These are phyloP conservation scores for Teratosphaeria epicoccoides DNA, from an alignment of 2,329 filamentous ascomycete species.

Conservation along the genomic window DNA sequence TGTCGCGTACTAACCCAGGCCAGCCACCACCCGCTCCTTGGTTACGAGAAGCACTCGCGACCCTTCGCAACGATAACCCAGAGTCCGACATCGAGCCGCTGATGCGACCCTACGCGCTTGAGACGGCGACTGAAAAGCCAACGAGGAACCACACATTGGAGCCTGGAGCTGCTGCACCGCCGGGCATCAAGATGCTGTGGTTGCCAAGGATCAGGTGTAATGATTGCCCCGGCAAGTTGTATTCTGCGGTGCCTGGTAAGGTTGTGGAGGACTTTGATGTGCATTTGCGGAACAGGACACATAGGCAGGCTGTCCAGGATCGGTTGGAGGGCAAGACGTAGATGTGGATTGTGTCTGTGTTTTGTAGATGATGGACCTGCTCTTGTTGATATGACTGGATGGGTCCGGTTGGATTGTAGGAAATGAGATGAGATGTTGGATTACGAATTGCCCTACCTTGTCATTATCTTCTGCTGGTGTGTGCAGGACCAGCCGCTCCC, in stretches of 20 bases:
- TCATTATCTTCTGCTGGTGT: no score
- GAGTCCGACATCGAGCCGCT: constrained; percentile 76
- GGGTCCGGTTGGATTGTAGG: no score
- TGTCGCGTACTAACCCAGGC: not conserved
- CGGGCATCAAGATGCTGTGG: constrained; percentile 66
- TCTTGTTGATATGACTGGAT: no score
- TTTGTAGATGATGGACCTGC: not conserved
- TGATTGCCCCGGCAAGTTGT: constrained; percentile 88
- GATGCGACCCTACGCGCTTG: constrained; percentile 82
- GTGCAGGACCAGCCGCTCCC: no score
- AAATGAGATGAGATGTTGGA: no score
- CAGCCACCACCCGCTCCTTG: constrained; percentile 80
- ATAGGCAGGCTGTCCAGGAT: constrained; percentile 30
- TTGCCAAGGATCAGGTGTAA: constrained; percentile 81
- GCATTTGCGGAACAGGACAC: constrained; percentile 74
- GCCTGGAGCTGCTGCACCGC: constrained; percentile 43
- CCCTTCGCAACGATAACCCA: constrained; percentile 60
- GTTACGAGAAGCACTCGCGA: constrained; percentile 64
- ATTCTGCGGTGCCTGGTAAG: constrained; percentile 76
- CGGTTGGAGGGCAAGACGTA: constrained; percentile 2
- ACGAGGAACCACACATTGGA: constrained; percentile 12
- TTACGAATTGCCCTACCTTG: no score
- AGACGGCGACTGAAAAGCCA: constrained; percentile 55
- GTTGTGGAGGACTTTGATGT: constrained; percentile 87
- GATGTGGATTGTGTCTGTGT: not conserved